Evolutionary conservation across 2,329 filamentous ascomycete species (phyloP).

Genomic region (Aspergillus sp.): DNA sequence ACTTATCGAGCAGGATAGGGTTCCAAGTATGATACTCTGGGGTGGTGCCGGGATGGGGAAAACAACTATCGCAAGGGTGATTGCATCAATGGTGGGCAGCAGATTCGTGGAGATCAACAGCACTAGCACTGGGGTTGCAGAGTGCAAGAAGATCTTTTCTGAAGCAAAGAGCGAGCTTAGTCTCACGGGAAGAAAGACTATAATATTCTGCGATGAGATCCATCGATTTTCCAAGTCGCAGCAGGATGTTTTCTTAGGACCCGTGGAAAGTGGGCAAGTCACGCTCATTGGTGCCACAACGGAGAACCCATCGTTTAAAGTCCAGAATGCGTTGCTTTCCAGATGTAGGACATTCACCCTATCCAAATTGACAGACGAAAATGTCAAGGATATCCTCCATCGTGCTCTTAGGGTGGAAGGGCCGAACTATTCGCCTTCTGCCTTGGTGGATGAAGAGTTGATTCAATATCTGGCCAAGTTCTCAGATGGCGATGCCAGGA

Average conservation of each 20-base stretch:
- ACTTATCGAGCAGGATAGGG: conserved; percentile 76
- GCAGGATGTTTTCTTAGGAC: conserved; percentile 90
- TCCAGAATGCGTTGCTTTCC: conserved; percentile 80
- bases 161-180: conserved; percentile 76
- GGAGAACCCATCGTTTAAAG: conserved; percentile 93
- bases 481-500: conserved; percentile 87
- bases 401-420: conserved; percentile 67
- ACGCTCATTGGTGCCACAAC: conserved; percentile 94
- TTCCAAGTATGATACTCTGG: conserved; percentile 95
- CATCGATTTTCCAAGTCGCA: conserved; percentile 87
- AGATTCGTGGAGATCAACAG: conserved; percentile 96
- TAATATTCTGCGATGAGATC: conserved; percentile 97
- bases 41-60: conserved; percentile 47
- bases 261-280: conserved; percentile 85
- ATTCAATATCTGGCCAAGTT: conserved; percentile 79
- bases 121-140: conserved; percentile 78
- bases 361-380: conserved; percentile 64
- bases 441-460: conserved; percentile 70
- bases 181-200: conserved; percentile 83
- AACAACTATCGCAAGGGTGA: conserved; percentile 77
- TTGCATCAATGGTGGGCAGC: conserved; percentile 74
- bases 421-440: conserved; percentile 43
- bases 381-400: conserved; percentile 68
- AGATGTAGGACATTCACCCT: conserved; percentile 89
- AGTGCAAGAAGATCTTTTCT: conserved; percentile 86